Conservation (phyloP, 164 flowering plant species). For the Taxillus chinensis region DNA sequence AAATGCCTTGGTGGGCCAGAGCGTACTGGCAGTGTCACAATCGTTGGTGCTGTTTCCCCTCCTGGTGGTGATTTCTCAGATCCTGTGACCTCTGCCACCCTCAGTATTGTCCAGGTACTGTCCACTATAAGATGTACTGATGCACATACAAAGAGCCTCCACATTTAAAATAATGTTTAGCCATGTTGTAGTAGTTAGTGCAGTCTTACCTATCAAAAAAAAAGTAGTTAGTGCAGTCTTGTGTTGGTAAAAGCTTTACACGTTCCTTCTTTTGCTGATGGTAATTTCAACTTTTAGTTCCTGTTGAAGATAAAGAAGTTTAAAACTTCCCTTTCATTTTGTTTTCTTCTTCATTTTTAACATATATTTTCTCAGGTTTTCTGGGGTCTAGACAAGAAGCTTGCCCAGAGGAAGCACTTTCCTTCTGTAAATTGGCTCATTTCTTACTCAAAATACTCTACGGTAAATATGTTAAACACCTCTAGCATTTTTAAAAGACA, state of each 20-base stretch:
- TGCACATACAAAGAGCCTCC: too few relatives aligned
- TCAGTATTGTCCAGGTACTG: conserved; percentile 91
- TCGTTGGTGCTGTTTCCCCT: conserved; percentile 99
- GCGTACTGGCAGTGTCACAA: conserved; percentile 96
- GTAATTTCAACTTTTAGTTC: background rate
- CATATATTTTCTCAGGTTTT: conserved; percentile 56
- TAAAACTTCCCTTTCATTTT: background rate
- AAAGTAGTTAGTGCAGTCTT: too few relatives aligned
- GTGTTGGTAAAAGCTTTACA: too few relatives aligned
- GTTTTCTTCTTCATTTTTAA: conserved; percentile 1
- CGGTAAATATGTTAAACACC: conserved; percentile 30
- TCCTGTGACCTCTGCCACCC: conserved; percentile 98
- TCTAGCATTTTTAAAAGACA: background rate
- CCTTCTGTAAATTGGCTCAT: conserved; percentile 99
- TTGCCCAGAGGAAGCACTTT: conserved; percentile 99
- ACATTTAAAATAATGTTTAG: too few relatives aligned
- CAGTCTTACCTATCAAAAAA: too few relatives aligned
- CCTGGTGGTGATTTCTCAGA: conserved; percentile 99
- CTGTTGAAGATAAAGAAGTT: background rate
- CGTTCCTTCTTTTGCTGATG: too few relatives aligned
- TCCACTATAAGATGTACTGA: background rate
- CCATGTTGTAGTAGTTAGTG: too few relatives aligned
- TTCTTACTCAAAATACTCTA: conserved; percentile 91
- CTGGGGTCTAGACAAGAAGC: conserved; percentile 99
- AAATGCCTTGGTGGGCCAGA: conserved; percentile 98